Evolutionary conservation across 495 filamentous ascomycete species (phyloP).

Genomic region (Articulospora tetracladia): DNA sequence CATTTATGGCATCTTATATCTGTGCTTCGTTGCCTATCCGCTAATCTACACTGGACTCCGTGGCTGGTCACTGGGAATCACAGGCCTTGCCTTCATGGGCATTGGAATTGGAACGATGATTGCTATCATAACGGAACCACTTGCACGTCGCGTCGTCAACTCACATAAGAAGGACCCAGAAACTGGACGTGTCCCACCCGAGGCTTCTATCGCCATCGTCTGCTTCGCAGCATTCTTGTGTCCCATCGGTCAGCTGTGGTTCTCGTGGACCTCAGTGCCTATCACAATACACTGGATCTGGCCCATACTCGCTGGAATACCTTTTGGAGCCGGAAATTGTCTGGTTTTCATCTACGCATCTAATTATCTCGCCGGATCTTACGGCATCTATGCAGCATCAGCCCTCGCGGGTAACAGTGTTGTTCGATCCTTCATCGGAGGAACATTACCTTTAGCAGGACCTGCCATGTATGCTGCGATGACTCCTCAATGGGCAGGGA

Average conservation of each 20-base stretch:
- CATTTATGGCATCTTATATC: slow-evolving; percentile 70
- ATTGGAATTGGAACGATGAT: slow-evolving; percentile 74
- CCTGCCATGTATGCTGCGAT: slow-evolving; percentile 66
- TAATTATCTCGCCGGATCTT: slow-evolving; percentile 74
- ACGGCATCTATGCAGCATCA: slow-evolving; percentile 74
- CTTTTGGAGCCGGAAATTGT: slow-evolving; percentile 75
- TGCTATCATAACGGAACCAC: slow-evolving; percentile 62
- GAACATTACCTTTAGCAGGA: slow-evolving; percentile 68
- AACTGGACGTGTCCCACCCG: slow-evolving; percentile 64
- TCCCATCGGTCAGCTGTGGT: slow-evolving; percentile 71
- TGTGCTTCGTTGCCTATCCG: slow-evolving; percentile 82
- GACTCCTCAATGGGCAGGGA: slow-evolving; percentile 76
- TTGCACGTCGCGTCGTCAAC: slow-evolving; percentile 71
- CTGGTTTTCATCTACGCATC: slow-evolving; percentile 75
- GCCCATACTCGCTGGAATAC: slow-evolving; percentile 72
- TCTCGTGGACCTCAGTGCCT: slow-evolving; percentile 77
- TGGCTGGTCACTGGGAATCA: slow-evolving; percentile 68
- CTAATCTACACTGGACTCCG: slow-evolving; percentile 70
- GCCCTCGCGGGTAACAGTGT: slow-evolving; percentile 77
- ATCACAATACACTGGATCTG: slow-evolving; percentile 68
- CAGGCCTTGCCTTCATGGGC: slow-evolving; percentile 75
- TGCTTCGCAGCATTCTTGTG: slow-evolving; percentile 64
- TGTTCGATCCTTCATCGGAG: slow-evolving; percentile 62
- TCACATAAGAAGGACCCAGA: slow-evolving; percentile 61
- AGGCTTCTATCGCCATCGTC: slow-evolving; percentile 70